Evolutionary conservation across 192 early-diverging fungal species (phyloP).

Genomic region (Haplosporangium gracile): DNA sequence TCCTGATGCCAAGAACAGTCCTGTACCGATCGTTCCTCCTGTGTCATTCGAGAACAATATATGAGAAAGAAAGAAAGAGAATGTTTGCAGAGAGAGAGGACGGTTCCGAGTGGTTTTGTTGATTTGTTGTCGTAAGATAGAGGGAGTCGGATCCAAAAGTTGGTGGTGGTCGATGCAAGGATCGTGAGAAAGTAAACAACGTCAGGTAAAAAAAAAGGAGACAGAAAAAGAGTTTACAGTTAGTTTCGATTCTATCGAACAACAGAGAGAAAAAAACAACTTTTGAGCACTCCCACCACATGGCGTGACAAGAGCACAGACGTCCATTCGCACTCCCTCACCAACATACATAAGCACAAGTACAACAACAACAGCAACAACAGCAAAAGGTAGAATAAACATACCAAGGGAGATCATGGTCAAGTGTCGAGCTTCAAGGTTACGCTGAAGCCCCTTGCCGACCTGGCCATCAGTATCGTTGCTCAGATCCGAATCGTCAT

Average conservation of each 20-base stretch:
- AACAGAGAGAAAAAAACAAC: not conserved
- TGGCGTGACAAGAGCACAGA: not conserved
- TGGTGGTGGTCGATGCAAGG: not conserved
- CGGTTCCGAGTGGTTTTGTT: not conserved
- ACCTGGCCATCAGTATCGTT: constrained; percentile 26
- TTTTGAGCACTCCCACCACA: not conserved
- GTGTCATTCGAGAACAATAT: constrained; percentile 26
- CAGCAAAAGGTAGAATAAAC: not conserved
- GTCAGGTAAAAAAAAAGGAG: not conserved
- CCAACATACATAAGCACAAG: not conserved
- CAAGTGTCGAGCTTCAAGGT: constrained; percentile 77
- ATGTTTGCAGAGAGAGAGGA: not conserved
- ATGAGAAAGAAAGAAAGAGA: constrained; percentile 41
- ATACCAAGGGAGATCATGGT: constrained; percentile 78
- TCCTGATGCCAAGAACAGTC: constrained; percentile 88
- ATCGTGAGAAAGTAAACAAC: constrained; percentile 6
- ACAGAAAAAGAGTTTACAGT: not conserved
- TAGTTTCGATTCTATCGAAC: not conserved
- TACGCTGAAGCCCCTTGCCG: constrained; percentile 62
- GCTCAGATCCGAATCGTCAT: constrained; percentile 40
- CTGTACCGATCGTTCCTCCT: constrained; percentile 82
- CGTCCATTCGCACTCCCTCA: not conserved
- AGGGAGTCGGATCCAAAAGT: not conserved
- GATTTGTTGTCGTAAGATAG: not conserved
- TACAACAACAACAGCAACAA: constrained; percentile 56